Evolutionary conservation across 176 grass and related monocot species (phyloP).

Genomic region (Triticum monococcum): DNA sequence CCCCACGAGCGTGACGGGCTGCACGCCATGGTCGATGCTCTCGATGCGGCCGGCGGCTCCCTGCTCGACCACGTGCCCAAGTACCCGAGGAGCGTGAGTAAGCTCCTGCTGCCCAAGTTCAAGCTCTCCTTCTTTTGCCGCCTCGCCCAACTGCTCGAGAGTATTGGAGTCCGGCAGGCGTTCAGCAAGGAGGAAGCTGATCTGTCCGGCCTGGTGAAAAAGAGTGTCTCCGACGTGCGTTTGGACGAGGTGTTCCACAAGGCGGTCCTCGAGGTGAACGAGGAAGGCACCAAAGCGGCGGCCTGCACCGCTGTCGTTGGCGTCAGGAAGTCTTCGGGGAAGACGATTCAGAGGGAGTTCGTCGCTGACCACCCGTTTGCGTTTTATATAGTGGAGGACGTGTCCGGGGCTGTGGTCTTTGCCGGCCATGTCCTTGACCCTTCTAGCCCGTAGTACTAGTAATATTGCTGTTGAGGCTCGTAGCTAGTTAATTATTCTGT

Average conservation of each 20-base stretch:
- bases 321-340: not conserved
- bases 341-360: not conserved
- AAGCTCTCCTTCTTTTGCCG: not conserved
- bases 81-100: not conserved
- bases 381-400: constrained; percentile 2
- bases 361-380: constrained; percentile 1
- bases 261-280: not conserved
- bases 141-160: not conserved
- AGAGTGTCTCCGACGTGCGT: not conserved
- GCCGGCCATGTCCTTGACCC: not conserved
- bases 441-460: not conserved
- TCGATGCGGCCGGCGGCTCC: not conserved
- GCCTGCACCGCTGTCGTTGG: not conserved
- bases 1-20: constrained; percentile 24
- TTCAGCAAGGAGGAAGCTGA: not conserved
- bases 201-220: not conserved
- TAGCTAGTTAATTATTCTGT: too few relatives aligned
- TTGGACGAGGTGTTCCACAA: constrained; percentile 6
- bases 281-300: not conserved
- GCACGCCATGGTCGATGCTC: not conserved
- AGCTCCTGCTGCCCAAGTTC: not conserved
- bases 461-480: not conserved
- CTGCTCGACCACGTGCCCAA: not conserved
- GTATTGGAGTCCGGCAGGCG: not conserved
- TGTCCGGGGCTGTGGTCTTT: not conserved